Evolutionary conservation across 345 rosid species (phyloP).

Genomic region (Stellera chamaejasme): DNA sequence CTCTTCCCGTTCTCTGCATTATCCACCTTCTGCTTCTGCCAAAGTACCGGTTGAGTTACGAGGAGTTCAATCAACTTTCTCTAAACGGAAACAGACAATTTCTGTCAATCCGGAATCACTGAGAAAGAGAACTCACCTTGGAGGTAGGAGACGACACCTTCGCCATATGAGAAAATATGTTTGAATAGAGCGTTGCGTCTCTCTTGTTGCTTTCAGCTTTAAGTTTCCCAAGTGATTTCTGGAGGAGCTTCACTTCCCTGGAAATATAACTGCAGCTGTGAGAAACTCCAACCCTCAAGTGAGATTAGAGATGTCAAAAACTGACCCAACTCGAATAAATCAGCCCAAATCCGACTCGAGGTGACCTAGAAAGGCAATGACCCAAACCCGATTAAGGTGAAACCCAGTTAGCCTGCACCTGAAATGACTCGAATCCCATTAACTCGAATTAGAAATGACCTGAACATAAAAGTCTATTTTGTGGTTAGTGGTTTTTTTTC

Average conservation of each 20-base stretch:
- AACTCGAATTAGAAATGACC: too few species aligned
- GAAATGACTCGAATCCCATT: too few species aligned
- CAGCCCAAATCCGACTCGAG: too few species aligned
- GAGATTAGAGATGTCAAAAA: not conserved
- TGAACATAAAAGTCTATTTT: too few species aligned
- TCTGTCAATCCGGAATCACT: not conserved
- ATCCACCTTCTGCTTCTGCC: conserved; percentile 41
- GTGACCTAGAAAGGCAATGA: too few species aligned
- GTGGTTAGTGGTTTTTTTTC: too few species aligned
- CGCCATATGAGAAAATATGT: conserved; percentile 34
- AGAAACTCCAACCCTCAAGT: not conserved
- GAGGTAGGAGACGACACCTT: conserved; percentile 15
- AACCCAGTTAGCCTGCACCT: too few species aligned
- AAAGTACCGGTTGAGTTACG: not conserved
- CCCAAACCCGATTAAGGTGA: too few species aligned
- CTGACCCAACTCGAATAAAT: too few species aligned
- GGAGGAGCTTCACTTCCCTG: conserved; percentile 48
- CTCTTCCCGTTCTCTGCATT: conserved; percentile 17
- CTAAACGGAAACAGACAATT: not conserved
- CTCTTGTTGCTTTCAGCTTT: conserved; percentile 42
- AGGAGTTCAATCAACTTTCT: not conserved
- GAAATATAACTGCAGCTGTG: not conserved
- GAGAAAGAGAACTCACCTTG: conserved; percentile 24
- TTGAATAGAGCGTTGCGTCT: conserved; percentile 41
- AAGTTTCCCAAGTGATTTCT: conserved; percentile 35